Base-by-base conservation (phyloP, 106 monocot species). In the Phalaenopsis aphrodite region DNA sequence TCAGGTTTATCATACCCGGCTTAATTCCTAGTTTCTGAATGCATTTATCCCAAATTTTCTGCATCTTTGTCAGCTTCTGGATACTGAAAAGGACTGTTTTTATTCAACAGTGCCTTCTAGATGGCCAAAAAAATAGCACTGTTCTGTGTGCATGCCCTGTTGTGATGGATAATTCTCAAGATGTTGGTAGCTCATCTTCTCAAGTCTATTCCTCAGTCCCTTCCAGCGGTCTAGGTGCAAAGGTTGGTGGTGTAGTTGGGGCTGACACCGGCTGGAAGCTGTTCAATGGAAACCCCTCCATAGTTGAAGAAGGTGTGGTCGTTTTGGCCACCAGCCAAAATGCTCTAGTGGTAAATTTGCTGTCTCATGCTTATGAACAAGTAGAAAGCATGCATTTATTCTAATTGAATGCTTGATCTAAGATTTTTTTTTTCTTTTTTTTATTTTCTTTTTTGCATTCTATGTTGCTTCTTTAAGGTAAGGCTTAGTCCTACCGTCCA, bases 301-400 rank as follows among this genome's bases (percentile, higher is more conserved):
- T 87, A 41, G 69, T 83, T 8, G 98, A 99, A 85, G 98, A 94
- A 88, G 94, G 98, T 83, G 93, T 99, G 52, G 98, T 93, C 79
- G 84, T 93, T 82, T 93, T 99, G 88, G 93, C 87, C 77, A 94
- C 89, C 55, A 87, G 91, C 88, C 92, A 93, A 84, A 87, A 92
- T 89, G 94, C 94, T 85, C 77, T 99, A 76, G 98, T 99, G 98
- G 98, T 99, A 95, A 82, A 91, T 79, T 75, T 45, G 64, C 48
- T 71, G 66, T 85, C 46, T 78, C 41, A 85, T 78, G 58, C 81
- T 80, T 55, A 30, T 55, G 18, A 80, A 75, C 80, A 83, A 5
- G 72, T 61, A 9, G 36, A 78, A 48, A 4, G 78, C 66, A 48
- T 55, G 37, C 21, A 17, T 77, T 21, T 42, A 5, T 57, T 55